Percentiles rank a stretch among this genome's conserved stretches.
phyloP scores from a whole-genome alignment of 352 stramenopile genomes.

The Blastocystis hominis region DNA sequence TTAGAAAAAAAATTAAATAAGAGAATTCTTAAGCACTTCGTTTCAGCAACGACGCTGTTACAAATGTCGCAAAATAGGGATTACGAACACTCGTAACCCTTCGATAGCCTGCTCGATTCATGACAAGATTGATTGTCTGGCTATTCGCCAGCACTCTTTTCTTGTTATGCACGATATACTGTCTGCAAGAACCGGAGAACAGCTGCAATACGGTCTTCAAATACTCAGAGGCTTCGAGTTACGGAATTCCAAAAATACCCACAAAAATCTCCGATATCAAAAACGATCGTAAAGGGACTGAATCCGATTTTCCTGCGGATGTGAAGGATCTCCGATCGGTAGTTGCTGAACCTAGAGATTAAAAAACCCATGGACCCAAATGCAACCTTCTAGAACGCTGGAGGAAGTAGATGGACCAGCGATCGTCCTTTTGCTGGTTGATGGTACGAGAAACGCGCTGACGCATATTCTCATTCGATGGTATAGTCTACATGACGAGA shows the following conservation, averaged over 20 bases:
- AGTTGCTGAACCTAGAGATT: background rate
- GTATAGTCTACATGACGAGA: background rate
- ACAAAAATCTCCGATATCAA: conserved; percentile 36
- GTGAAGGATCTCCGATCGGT: background rate
- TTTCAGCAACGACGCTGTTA: background rate
- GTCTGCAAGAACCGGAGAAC: background rate
- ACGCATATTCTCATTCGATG: background rate
- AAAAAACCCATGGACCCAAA: background rate
- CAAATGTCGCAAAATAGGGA: background rate
- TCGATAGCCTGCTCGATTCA: background rate
- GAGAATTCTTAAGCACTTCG: background rate
- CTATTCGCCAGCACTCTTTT: background rate
- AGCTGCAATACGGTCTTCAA: background rate
- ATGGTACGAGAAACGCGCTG: background rate
- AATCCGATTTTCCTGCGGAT: background rate
- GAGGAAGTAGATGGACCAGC: background rate
- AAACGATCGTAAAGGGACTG: conserved; percentile 14
- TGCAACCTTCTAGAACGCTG: background rate
- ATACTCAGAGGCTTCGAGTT: background rate
- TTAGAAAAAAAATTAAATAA: background rate
- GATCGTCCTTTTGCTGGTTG: background rate
- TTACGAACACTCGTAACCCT: background rate
- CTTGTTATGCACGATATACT: background rate
- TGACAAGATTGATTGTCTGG: background rate
- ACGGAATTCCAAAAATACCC: background rate